A percentile compares a stretch with the other conserved stretches of the same genome.
Conservation (phyloP, 1,284 basidiomycete species). For the Ganoderma resinaceum region DNA sequence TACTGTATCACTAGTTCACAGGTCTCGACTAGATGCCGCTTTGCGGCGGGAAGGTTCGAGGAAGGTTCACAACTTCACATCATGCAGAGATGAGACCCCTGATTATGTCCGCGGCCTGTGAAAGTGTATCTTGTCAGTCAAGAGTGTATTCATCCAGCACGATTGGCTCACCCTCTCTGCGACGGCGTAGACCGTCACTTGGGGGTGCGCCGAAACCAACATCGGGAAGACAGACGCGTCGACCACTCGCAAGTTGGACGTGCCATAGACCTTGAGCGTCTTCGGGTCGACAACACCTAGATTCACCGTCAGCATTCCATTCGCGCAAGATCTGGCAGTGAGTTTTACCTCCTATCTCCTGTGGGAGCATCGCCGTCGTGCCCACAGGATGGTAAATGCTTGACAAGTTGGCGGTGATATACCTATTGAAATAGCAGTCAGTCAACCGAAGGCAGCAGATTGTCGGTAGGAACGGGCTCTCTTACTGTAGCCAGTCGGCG, state of each 20-base stretch:
- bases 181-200: slow-evolving; percentile 28
- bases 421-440: neutral
- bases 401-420: slow-evolving; percentile 5
- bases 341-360: slow-evolving; percentile 13
- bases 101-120: slow-evolving; percentile 1
- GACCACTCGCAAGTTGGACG: slow-evolving; percentile 58
- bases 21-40: neutral
- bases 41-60: neutral
- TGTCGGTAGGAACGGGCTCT: neutral
- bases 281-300: slow-evolving; percentile 62
- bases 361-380: slow-evolving; percentile 20
- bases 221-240: slow-evolving; percentile 60
- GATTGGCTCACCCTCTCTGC: slow-evolving; percentile 27
- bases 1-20: slow-evolving; percentile 12
- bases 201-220: slow-evolving; percentile 49
- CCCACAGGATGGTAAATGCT: slow-evolving; percentile 17
- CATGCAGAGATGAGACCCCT: neutral
- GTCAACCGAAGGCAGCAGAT: neutral
- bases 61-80: neutral
- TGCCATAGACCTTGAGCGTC: slow-evolving; percentile 64
- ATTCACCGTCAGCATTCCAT: neutral
- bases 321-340: too few species aligned
- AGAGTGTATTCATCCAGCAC: neutral
- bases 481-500: slow-evolving; percentile 15
- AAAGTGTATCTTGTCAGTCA: neutral